A percentile compares a stretch with the other conserved stretches of the same genome.
Evolutionary conservation across 306 rosid genomes (phyloP).

Genomic region (Abrus pulchellus): DNA sequence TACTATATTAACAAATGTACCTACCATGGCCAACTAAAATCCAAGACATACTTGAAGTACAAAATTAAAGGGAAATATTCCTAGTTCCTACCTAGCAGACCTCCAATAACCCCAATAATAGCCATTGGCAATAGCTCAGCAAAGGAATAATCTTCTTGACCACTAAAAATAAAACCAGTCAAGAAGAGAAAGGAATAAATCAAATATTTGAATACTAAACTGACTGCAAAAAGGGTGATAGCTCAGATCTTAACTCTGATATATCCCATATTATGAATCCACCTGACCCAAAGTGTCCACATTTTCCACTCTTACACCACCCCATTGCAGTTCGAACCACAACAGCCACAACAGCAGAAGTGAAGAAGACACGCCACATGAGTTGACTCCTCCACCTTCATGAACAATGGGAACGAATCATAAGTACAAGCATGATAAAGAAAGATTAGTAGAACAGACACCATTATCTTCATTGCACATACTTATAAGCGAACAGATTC

Average conservation of each 20-base stretch:
- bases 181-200: constrained; percentile 48
- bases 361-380: constrained; percentile 98
- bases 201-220: constrained; percentile 49
- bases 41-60: neutral
- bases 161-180: constrained; percentile 68
- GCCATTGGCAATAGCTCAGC: constrained; percentile 96
- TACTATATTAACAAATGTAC: constrained; percentile 41
- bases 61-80: constrained; percentile 4
- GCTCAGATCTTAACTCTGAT: constrained; percentile 83
- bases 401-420: constrained; percentile 26
- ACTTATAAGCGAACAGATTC: constrained; percentile 50
- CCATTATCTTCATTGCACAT: constrained; percentile 55
- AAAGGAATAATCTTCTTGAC: constrained; percentile 98
- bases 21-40: constrained; percentile 31
- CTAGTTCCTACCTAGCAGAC: constrained; percentile 72
- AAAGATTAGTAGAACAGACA: constrained; percentile 22
- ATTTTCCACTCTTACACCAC: constrained; percentile 93
- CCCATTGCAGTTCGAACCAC: constrained; percentile 96
- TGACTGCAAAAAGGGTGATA: constrained; percentile 42
- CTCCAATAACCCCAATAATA: constrained; percentile 95
- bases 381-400: constrained; percentile 76
- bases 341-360: constrained; percentile 96
- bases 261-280: constrained; percentile 98
- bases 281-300: constrained; percentile 98
- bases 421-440: constrained; percentile 17